phyloP scores from a whole-genome alignment of 352 stramenopile genomes.

The Phytophthora fragariae region DNA sequence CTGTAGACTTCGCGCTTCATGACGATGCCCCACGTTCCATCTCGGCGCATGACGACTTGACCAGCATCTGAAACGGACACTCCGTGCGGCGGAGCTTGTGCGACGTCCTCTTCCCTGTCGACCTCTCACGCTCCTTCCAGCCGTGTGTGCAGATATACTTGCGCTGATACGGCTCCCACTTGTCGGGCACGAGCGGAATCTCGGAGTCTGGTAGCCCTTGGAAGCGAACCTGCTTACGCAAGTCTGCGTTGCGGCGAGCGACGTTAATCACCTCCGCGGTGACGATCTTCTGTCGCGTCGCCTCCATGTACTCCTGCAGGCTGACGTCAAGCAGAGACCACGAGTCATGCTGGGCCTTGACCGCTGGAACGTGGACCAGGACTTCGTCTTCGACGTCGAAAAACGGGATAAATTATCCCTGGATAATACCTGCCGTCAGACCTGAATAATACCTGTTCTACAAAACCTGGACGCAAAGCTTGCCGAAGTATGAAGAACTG shows the following conservation, averaged over 20 bases:
- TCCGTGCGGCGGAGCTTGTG: neutral
- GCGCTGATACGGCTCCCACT: constrained; percentile 7
- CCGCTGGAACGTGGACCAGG: no score
- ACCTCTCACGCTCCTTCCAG: constrained; percentile 4
- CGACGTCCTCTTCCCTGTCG: neutral
- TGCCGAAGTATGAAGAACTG: no score
- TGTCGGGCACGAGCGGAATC: neutral
- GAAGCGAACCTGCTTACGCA: neutral
- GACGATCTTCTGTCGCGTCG: neutral
- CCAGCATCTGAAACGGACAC: constrained; percentile 17
- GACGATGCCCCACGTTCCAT: constrained; percentile 4
- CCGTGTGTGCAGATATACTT: constrained; percentile 17
- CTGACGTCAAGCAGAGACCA: neutral
- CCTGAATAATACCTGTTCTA: no score
- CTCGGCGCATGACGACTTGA: no score
- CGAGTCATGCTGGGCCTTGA: no score
- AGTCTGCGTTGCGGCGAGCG: neutral
- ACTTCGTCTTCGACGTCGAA: no score
- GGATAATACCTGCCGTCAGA: no score
- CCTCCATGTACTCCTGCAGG: neutral
- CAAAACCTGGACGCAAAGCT: no score
- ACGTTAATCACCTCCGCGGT: constrained; percentile 1
- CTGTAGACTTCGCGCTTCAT: constrained; percentile 11
- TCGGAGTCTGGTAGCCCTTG: neutral
- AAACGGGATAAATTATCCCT: no score